Evolutionary conservation across 1,139 yeast species (phyloP), one percentile per base, ranked within the genome.

Genomic region (Sugiyamaella novakii): DNA sequence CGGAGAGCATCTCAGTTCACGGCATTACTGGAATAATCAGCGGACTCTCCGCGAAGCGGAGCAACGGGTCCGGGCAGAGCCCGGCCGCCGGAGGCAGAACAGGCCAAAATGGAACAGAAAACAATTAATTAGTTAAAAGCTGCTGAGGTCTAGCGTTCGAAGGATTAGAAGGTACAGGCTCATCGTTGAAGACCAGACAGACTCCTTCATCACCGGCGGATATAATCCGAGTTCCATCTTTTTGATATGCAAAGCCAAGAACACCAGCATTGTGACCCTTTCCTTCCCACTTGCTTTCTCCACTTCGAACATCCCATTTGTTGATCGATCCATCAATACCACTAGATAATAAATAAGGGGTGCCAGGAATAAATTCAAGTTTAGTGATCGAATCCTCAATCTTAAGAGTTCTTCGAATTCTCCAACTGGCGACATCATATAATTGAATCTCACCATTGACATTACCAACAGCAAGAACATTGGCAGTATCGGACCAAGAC

Each of bases 201-300:
- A 92, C 97, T 57, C 96, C 96, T 67, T 92, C 98, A 66, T 92
- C 98, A 54, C 98, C 98, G n/a, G 97, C 98, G 22, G 97, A 87
- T 35, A 89, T 78, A 44, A 94, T 64, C 63, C 84, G 82, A 50
- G 77, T 76, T 35, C 87, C 91, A 39, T 77, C 71, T n/a, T 80
- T 80, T 56, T 73, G 76, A 40, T 81, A 61, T 11, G 84, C 80
- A 66, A 91, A 89, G 61, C 89, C 97, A 53, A 92, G 76, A 11
- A 92, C 83, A 50, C 98, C 98, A 85, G 87, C 87, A 66, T 85
- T 87, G 68, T 92, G 98, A 18, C 98, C 99, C 40, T 80, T 81
- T 56, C 95, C 95, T 30, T 76, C 84, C 72, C 84, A 86, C 47
- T 84, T 67, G 57, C 80, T 83, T 51, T 76, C 78, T 49, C 96